Conservation (phyloP, 306 rosid species). For the Pueraria montana region DNA sequence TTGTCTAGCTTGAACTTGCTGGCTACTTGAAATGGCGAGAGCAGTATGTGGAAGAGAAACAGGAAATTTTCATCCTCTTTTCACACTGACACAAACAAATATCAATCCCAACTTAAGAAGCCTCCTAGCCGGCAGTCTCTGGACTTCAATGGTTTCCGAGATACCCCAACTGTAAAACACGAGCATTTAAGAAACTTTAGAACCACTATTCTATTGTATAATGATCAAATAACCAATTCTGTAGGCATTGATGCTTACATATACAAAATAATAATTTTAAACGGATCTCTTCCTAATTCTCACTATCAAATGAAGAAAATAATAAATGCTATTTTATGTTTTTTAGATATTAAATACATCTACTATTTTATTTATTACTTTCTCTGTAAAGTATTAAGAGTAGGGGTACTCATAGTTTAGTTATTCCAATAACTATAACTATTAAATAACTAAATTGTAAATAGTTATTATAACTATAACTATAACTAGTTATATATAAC, state of each 20-base stretch:
- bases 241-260: background rate
- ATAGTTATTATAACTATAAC: too few species aligned
- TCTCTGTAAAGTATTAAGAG: background rate
- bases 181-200: background rate
- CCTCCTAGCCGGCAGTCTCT: background rate
- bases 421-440: too few species aligned
- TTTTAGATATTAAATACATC: too few species aligned
- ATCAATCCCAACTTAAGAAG: slow-evolving; percentile 10
- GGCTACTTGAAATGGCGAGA: background rate
- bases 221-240: slow-evolving; percentile 13
- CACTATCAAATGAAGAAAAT: background rate
- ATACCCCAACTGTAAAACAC: background rate
- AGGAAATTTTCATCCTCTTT: background rate
- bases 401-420: too few species aligned
- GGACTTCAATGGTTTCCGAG: slow-evolving; percentile 8
- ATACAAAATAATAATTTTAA: background rate
- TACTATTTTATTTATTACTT: too few species aligned
- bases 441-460: too few species aligned
- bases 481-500: too few species aligned
- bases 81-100: background rate
- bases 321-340: background rate
- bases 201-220: background rate
- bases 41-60: slow-evolving; percentile 13
- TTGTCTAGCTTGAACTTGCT: background rate
- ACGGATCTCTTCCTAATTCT: background rate